Percentiles rank a stretch among this genome's conserved stretches.
Conservation (phyloP, 257 asterid genomes). For the Primulina tabacum region DNA sequence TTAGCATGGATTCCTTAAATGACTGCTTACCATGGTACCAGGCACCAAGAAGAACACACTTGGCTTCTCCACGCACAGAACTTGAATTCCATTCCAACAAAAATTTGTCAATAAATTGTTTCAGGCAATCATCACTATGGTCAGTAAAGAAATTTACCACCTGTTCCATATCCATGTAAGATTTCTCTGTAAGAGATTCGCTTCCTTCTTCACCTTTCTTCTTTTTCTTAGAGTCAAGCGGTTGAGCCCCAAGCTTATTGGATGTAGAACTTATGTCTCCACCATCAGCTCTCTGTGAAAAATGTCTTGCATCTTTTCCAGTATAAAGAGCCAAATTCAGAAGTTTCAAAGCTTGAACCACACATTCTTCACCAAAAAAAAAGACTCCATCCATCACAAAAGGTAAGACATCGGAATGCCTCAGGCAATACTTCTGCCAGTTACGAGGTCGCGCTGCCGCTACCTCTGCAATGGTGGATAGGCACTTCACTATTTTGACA, state of each 20-base stretch:
- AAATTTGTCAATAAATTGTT: constrained; percentile 78
- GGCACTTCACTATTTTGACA: constrained; percentile 91
- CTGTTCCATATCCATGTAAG: constrained; percentile 92
- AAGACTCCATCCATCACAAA: constrained; percentile 81
- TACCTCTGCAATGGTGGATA: constrained; percentile 87
- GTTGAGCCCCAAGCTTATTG: constrained; percentile 61
- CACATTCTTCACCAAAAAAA: constrained; percentile 91
- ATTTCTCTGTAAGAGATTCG: constrained; percentile 69
- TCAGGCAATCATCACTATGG: constrained; percentile 70
- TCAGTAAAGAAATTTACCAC: constrained; percentile 68
- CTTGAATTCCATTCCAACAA: constrained; percentile 94
- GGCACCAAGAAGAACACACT: constrained; percentile 74
- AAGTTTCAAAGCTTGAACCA: constrained; percentile 78
- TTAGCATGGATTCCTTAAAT: constrained; percentile 71
- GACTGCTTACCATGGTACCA: constrained; percentile 88
- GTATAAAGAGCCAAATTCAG: constrained; percentile 81
- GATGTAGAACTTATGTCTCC: constrained; percentile 59
- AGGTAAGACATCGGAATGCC: constrained; percentile 76
- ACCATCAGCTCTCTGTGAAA: constrained; percentile 71
- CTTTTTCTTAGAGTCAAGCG: constrained; percentile 78
- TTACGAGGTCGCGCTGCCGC: constrained; percentile 93
- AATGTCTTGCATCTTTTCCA: constrained; percentile 71
- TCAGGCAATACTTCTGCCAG: constrained; percentile 95
- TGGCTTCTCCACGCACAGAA: constrained; percentile 92
- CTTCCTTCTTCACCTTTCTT: constrained; percentile 92